Evolutionary conservation across 2,329 filamentous ascomycete genomes (phyloP).

Genomic region (Coleophoma crateriformis): DNA sequence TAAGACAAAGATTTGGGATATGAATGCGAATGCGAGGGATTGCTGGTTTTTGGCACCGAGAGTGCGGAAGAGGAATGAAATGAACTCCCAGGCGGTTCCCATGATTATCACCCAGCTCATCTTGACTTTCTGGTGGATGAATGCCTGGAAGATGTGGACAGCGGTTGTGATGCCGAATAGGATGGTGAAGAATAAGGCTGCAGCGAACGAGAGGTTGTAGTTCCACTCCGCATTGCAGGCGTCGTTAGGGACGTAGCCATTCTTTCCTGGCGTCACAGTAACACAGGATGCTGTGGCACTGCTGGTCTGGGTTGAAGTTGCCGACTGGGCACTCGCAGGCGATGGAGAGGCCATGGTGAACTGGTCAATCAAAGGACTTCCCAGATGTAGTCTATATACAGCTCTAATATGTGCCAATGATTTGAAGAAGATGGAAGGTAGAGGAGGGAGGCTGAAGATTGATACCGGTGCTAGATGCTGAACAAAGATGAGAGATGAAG

Average conservation of each 20-base stretch:
- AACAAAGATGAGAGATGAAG: too few relatives aligned
- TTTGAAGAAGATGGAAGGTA: too few relatives aligned
- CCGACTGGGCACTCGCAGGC: conserved; percentile 2
- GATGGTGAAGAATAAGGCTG: conserved; percentile 28
- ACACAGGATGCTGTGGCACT: conserved; percentile 15
- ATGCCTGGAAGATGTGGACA: conserved; percentile 29
- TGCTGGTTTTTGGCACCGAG: conserved; percentile 34
- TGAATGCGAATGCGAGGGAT: conserved; percentile 21
- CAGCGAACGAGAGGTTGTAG: conserved; percentile 32
- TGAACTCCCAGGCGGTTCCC: conserved; percentile 35
- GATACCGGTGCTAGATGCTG: too few relatives aligned
- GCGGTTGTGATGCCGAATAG: conserved; percentile 28
- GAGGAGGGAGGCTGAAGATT: too few relatives aligned
- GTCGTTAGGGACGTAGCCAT: conserved; percentile 30
- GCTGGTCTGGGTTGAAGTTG: conserved; percentile 5
- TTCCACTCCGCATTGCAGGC: conserved; percentile 29
- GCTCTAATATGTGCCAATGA: too few relatives aligned
- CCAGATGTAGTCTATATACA: too few relatives aligned
- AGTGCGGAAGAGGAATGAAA: conserved; percentile 32
- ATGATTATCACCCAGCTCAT: conserved; percentile 40
- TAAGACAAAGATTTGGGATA: conserved; percentile 36
- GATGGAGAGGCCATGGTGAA: conserved; percentile 13
- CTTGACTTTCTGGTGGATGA: conserved; percentile 28
- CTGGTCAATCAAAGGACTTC: background rate
- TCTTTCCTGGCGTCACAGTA: conserved; percentile 27